Evolutionary conservation across 495 filamentous ascomycete genomes (phyloP), one percentile per base, ranked within the genome.

Genomic region (Cairneyella variabilis): DNA sequence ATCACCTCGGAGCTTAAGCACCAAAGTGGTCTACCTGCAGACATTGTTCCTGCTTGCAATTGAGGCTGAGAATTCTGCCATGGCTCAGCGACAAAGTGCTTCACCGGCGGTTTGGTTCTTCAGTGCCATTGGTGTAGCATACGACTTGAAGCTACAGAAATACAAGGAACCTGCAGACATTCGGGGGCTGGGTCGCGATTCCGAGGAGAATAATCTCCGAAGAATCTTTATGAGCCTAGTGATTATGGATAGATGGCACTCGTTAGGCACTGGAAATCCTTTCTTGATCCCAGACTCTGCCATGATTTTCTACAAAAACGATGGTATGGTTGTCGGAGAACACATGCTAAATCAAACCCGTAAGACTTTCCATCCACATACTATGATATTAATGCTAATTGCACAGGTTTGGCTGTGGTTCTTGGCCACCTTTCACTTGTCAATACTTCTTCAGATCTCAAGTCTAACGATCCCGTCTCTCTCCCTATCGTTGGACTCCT

Each of bases 201-300:
- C 85, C 7, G 83, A 88, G 47, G 82, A 86, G 45, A 83, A 83
- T 25, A 74, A 92, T 22, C 79, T 77, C 2, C 70, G 88, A 50
- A 79, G 88, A 32, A 80, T 80, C 42, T 95, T 88, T 86, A 88
- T 85, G 69, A 77, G 83, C 1, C 66, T 93, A 48, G 76, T 85
- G 41, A 80, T 88, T 60, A 68, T 95, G 52, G 83, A 89, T 50
- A 80, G 88, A 25, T 92, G 84, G 83, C 82, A 90, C 61, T 81
- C 87, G 14, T 75, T 84, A 36, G 84, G 82, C 59, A 84, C 80
- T 1, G 81, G 80, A 10, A 77, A 64, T 46, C 77, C 82, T 9
- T 50, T 76, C 3, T 65, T 80, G 38, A 79, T 90, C 53, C 73
- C 72, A 11, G 83, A 91, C 49, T 72, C 75, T 23, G 83, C 71